These are phyloP conservation scores for Turnera subulata DNA, from an alignment of 345 rosid species.

Conservation along the genomic window DNA sequence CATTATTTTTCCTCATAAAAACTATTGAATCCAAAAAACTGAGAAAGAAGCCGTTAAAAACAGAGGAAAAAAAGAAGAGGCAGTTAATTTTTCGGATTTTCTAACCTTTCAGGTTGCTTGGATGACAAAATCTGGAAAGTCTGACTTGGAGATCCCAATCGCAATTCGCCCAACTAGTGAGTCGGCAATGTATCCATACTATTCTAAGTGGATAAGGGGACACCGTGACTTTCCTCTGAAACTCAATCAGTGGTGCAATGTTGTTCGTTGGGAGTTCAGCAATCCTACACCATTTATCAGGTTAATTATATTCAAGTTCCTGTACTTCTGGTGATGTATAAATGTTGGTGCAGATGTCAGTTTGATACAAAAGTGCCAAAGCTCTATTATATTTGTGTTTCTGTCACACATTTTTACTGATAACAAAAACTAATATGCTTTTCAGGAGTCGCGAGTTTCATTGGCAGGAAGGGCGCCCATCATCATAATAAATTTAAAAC, in stretches of 20 bases:
- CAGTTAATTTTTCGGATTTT: too few species aligned
- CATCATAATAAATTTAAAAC: too few species aligned
- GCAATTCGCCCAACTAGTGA: conserved; percentile 99
- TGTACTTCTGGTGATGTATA: too few species aligned
- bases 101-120: conserved; percentile 73
- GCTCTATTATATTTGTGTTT: too few species aligned
- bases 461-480: conserved; percentile 99
- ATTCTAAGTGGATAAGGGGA: conserved; percentile 96
- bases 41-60: too few species aligned
- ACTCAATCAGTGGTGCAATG: conserved; percentile 99
- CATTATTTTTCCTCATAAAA: too few species aligned
- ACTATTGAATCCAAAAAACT: too few species aligned
- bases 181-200: conserved; percentile 97
- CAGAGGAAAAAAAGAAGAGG: too few species aligned
- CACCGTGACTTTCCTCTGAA: conserved; percentile 95
- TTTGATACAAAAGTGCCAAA: too few species aligned
- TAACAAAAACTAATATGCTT: conserved; percentile 2
- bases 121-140: conserved; percentile 90
- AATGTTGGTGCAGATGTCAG: too few species aligned
- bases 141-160: conserved; percentile 84
- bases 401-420: too few species aligned
- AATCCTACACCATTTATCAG: conserved; percentile 98
- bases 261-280: conserved; percentile 99
- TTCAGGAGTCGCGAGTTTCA: conserved; percentile 94
- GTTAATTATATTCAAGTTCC: conserved; percentile 26